Evolutionary conservation across 2,329 filamentous ascomycete species (phyloP), one percentile per base, ranked within the genome.

Genomic region (Corynespora cassiicola): DNA sequence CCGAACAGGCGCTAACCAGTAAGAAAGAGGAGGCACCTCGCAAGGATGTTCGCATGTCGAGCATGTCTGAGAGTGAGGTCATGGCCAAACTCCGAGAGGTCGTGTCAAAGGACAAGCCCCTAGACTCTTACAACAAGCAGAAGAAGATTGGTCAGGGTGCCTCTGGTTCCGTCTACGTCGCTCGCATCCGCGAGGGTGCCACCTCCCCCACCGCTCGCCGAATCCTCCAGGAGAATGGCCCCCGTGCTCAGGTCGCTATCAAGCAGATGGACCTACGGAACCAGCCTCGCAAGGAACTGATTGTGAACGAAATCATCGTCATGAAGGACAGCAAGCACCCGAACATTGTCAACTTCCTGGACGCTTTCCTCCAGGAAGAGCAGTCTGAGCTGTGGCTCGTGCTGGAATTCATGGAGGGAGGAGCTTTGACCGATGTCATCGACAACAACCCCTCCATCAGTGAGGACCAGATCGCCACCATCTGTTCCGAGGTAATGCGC

Each of bases 401-500:
- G 35, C 96, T 99, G 94, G 94, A 99, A 74, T 99, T 91, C 63
- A 99, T 99, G 94, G 94, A 99, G 73, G 94, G 94, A 58, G 94
- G 94, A 73, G 89, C 94, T 47, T 75, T 99, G 68, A 99, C 94
- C 1, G 94, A 99, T 76, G 90, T 99, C 45, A 99, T 99, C 71
- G 94, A 99, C 72, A 96, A 97, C 74, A 99, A 97, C 70, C 82
- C 87, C 2, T 84, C 85, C 40, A 96, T 99, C 57, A 90, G 87
- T 5, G 94, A 99, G 70, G 90, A 96, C 65, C 94, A 99, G 69
- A 99, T 99, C 61, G 90, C 94, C 7, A 96, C 92, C 5, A 97
- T 99, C 52, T 97, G 92, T 70, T 81, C 87, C 34, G 94, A 99
- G 86, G 92, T 96, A 74, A 72, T 82, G 68, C 30, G 22, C 14